Evolutionary conservation across 495 filamentous ascomycete species (phyloP), one percentile per base, ranked within the genome.

Genomic region (Penicillium longicatenatum): DNA sequence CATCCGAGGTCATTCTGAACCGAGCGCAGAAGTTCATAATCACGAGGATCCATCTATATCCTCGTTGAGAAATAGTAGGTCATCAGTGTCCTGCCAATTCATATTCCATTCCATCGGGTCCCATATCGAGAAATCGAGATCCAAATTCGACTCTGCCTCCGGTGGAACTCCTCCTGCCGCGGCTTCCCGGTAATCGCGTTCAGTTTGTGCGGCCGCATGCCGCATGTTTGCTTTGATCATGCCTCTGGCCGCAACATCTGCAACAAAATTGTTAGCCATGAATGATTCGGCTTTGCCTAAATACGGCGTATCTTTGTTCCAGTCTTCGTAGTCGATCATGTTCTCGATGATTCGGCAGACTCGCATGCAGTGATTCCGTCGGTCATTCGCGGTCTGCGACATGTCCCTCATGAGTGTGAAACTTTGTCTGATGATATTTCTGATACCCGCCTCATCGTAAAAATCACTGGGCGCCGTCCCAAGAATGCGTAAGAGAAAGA

Each of bases 21-120:
- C n/a, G n/a, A n/a, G n/a, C n/a, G n/a, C n/a, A n/a, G n/a, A n/a
- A n/a, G n/a, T n/a, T n/a, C n/a, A n/a, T n/a, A n/a, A n/a, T 53
- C 50, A 53, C 21, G 22, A 42, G 20, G 37, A 30, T 11, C 37
- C 33, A 43, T 14, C 11, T 0, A 43, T 2, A 42, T 43, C 19
- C 21, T 43, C 35, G 22, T 21, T n/a, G 37, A 43, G 50, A 44
- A 53, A 43, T 5, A 53, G 21, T 30, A 53, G 16, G 17, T 53
- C 50, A n/a, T 53, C 50, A 53, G 10, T 43, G 19, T 53, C 37
- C 50, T 53, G 50, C 50, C 50, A 53, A 31, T 53, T 43, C 35
- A 53, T 1, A 53, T 42, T 43, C 35, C 24, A 53, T 12, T 43
- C 37, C 50, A 53, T 53, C 20, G 50, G 35, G 30, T 53, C 33